Evolutionary conservation across 116 monocot species (phyloP).

Genomic region (Dioscorea cayenensis): DNA sequence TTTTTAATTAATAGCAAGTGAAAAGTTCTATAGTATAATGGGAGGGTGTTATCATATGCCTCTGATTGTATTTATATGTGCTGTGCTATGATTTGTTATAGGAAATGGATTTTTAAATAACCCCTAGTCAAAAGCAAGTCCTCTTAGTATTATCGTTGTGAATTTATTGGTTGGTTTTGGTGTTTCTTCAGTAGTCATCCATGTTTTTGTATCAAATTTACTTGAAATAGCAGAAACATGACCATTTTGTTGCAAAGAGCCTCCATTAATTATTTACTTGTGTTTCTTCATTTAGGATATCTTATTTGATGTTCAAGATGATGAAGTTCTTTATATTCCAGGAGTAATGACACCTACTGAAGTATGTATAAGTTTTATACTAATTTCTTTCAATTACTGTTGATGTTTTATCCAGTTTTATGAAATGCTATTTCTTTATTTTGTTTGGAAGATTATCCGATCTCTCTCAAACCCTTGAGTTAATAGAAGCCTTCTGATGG

Average conservation of each 20-base stretch:
- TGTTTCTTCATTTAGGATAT: constrained; percentile 49
- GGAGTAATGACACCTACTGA: constrained; percentile 96
- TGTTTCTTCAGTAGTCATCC: too few species aligned
- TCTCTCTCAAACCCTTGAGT: neutral
- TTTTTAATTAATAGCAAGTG: too few species aligned
- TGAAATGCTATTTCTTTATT: neutral
- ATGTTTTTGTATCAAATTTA: too few species aligned
- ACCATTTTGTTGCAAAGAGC: too few species aligned
- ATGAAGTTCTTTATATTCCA: constrained; percentile 79
- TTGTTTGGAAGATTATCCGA: neutral
- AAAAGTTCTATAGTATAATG: too few species aligned
- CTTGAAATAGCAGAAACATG: too few species aligned
- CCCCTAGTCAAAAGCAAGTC: too few species aligned
- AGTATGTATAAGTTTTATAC: constrained; percentile 29
- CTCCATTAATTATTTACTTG: constrained; percentile 1
- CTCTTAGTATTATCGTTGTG: too few species aligned
- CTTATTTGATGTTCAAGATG: constrained; percentile 30
- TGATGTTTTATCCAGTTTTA: neutral
- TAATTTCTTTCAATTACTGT: neutral
- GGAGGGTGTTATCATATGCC: too few species aligned
- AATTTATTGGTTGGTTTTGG: too few species aligned
- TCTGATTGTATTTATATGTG: too few species aligned
- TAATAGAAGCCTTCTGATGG: neutral
- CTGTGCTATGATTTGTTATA: too few species aligned
- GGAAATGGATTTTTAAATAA: neutral